These are phyloP conservation scores for Hemerocallis citrina DNA, from an alignment of 106 monocot genomes.

Conservation along the genomic window DNA sequence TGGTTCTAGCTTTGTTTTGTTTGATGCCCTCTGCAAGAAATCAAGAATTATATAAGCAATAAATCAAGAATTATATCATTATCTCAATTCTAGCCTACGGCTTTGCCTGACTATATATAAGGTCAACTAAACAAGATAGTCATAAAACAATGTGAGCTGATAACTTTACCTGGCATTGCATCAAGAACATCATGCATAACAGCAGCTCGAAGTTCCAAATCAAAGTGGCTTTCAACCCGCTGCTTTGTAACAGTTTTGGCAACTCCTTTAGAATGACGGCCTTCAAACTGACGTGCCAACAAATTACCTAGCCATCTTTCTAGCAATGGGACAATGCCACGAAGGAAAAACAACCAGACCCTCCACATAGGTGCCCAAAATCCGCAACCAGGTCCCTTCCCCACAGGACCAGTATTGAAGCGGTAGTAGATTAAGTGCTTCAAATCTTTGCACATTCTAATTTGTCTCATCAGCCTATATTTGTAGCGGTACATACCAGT, in stretches of 20 bases:
- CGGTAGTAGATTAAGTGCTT: constrained; percentile 98
- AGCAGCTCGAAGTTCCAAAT: constrained; percentile 95
- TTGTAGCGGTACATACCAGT: constrained; percentile 99
- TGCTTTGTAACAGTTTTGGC: constrained; percentile 98
- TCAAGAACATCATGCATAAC: constrained; percentile 99
- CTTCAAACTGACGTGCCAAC: constrained; percentile 93
- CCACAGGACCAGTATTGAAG: constrained; percentile 98
- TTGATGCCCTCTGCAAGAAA: constrained; percentile 83
- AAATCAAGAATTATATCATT: too few relatives aligned
- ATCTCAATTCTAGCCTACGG: too few relatives aligned
- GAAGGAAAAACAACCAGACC: constrained; percentile 97
- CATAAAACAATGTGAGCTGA: neutral
- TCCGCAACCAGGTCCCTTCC: constrained; percentile 97
- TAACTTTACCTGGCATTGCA: constrained; percentile 82
- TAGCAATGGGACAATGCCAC: constrained; percentile 94
- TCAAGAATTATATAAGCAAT: too few relatives aligned
- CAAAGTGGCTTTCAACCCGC: constrained; percentile 95
- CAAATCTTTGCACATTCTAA: constrained; percentile 95
- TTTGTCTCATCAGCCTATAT: constrained; percentile 91
- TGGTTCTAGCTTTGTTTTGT: constrained; percentile 94
- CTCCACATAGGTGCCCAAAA: constrained; percentile 99
- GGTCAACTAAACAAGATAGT: too few relatives aligned
- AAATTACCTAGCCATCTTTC: constrained; percentile 96
- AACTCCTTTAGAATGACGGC: constrained; percentile 93
- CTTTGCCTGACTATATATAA: too few relatives aligned